phyloP scores from a whole-genome alignment of 805 yeast species.

The Candida suzukii region DNA sequence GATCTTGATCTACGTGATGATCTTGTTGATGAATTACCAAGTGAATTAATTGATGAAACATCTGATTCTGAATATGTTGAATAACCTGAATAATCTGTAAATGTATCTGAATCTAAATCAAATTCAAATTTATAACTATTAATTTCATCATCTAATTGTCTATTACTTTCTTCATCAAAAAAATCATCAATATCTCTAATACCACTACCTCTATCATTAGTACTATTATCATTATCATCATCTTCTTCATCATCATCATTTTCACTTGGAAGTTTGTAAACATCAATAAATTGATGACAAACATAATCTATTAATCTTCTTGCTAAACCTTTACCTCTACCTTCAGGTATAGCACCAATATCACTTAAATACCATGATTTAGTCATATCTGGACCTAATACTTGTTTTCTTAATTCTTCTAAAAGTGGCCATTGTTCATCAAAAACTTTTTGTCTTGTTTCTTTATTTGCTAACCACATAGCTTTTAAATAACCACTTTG shows the following conservation, averaged over 20 bases:
- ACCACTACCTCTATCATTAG: slow-evolving; percentile 7
- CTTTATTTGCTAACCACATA: slow-evolving; percentile 28
- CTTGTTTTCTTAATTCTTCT: slow-evolving; percentile 34
- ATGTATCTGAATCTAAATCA: slow-evolving; percentile 25
- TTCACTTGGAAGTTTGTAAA: slow-evolving; percentile 12
- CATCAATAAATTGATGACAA: slow-evolving; percentile 36
- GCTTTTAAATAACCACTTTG: slow-evolving; percentile 27
- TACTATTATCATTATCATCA: slow-evolving; percentile 7
- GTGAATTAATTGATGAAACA: slow-evolving; percentile 26
- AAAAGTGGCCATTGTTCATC: slow-evolving; percentile 44
- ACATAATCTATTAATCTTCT: slow-evolving; percentile 43
- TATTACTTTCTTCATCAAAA: slow-evolving; percentile 5
- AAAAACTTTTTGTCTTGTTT: slow-evolving; percentile 42
- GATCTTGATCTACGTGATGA: not conserved
- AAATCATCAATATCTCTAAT: slow-evolving; percentile 1
- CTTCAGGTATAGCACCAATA: slow-evolving; percentile 49
- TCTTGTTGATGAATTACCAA: slow-evolving; percentile 15
- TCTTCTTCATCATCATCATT: slow-evolving; percentile 3
- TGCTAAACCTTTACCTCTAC: slow-evolving; percentile 55
- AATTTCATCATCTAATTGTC: slow-evolving; percentile 22
- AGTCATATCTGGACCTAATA: slow-evolving; percentile 32
- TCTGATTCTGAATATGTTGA: slow-evolving; percentile 23
- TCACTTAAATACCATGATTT: slow-evolving; percentile 53
- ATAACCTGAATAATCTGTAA: slow-evolving; percentile 28
- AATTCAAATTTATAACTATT: slow-evolving; percentile 26